These are phyloP conservation scores for Serendipita sp. DNA, from an alignment of 768 basidiomycete genomes.

Conservation along the genomic window DNA sequence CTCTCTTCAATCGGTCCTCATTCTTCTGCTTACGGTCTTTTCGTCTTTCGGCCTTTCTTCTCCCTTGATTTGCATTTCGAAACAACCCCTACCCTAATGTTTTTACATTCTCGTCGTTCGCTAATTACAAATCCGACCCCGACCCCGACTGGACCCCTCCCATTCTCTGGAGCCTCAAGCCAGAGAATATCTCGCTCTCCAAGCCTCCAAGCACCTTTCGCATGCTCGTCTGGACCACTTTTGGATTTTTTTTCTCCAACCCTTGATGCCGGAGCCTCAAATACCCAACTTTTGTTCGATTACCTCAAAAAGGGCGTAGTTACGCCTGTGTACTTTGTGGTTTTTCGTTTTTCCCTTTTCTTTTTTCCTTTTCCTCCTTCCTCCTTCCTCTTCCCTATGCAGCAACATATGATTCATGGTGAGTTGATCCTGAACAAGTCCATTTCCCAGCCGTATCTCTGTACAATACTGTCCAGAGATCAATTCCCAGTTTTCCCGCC, in stretches of 20 bases:
- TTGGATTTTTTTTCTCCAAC: background rate
- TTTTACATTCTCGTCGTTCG: background rate
- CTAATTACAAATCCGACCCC: background rate
- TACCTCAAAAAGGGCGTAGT: background rate
- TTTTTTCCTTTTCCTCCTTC: background rate
- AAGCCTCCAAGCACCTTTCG: background rate
- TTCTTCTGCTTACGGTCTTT: background rate
- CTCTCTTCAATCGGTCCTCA: background rate
- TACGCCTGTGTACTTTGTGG: background rate
- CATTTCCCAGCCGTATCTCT: background rate
- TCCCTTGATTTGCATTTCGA: background rate
- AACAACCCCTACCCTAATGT: background rate
- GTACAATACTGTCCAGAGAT: background rate
- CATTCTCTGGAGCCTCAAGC: background rate
- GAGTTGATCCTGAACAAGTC: background rate
- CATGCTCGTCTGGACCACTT: conserved; percentile 4
- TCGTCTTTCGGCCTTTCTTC: background rate
- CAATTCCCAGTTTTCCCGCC: background rate
- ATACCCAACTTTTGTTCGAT: conserved; percentile 4
- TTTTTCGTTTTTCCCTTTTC: background rate
- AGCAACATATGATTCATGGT: background rate
- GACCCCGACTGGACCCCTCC: background rate
- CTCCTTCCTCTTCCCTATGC: background rate
- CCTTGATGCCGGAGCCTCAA: background rate
- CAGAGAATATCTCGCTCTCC: background rate